Conservation (phyloP, 1,284 basidiomycete genomes). For the Fomitopsis betulina region DNA sequence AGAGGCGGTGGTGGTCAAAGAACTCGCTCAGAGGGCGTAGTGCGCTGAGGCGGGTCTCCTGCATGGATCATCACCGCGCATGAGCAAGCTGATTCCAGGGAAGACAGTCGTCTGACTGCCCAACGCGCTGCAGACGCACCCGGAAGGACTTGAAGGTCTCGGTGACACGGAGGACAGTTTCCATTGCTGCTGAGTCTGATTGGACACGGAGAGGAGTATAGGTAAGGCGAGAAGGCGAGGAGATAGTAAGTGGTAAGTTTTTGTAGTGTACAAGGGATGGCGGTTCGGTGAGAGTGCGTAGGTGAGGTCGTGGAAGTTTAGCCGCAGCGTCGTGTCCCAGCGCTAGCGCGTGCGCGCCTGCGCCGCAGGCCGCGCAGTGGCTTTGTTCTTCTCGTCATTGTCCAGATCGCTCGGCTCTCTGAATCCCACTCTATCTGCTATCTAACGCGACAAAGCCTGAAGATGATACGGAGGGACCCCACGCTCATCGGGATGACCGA, state of each 20-base stretch:
- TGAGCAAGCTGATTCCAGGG: background rate
- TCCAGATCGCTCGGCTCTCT: background rate
- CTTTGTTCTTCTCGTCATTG: constrained; percentile 9
- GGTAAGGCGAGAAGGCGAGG: background rate
- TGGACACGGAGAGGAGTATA: background rate
- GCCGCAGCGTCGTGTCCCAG: constrained; percentile 2
- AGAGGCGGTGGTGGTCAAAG: constrained; percentile 88
- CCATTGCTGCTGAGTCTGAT: constrained; percentile 39
- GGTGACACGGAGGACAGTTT: constrained; percentile 53
- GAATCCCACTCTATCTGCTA: background rate
- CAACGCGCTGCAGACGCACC: constrained; percentile 30
- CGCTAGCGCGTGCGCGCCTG: background rate
- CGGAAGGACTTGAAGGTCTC: constrained; percentile 72
- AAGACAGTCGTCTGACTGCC: background rate
- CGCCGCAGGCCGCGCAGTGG: constrained; percentile 5
- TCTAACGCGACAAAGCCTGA: background rate
- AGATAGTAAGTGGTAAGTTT: constrained; percentile 3
- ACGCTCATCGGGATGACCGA: constrained; percentile 73
- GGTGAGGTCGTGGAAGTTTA: background rate
- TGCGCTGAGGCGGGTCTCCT: constrained; percentile 83
- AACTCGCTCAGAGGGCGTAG: constrained; percentile 79
- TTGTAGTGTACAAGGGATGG: constrained; percentile 3
- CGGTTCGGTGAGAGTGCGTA: constrained; percentile 10
- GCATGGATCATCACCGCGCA: constrained; percentile 7
- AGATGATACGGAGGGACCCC: constrained; percentile 72